Evolutionary conservation across 208 protist genomes (phyloP).

Genomic region (Leishmania major): DNA sequence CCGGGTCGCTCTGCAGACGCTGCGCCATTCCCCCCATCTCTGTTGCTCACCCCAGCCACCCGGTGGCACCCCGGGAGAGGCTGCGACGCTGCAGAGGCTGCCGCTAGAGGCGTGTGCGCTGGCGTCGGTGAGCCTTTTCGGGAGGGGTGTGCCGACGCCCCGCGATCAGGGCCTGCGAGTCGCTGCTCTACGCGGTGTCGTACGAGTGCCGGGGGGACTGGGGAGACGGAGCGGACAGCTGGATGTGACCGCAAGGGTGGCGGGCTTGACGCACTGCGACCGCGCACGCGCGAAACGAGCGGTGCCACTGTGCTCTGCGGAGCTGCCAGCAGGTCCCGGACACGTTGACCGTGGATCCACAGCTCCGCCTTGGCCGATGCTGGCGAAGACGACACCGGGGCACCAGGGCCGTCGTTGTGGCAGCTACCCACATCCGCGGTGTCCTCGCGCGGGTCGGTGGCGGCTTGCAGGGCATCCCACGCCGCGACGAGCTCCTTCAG

Average conservation of each 20-base stretch:
- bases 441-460: conserved; percentile 14
- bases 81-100: neutral
- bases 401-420: neutral
- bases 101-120: neutral
- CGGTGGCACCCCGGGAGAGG: neutral
- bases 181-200: neutral
- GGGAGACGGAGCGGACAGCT: neutral
- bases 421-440: conserved; percentile 1
- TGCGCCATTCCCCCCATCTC: neutral
- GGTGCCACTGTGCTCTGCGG: neutral
- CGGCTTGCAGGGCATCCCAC: conserved; percentile 51
- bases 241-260: neutral
- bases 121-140: conserved; percentile 1
- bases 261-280: neutral
- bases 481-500: conserved; percentile 39
- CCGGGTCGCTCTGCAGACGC: neutral
- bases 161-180: neutral
- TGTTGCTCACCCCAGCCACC: neutral
- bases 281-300: conserved; percentile 1
- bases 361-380: conserved; percentile 19
- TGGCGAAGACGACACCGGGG: neutral
- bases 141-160: neutral
- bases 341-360: conserved; percentile 26
- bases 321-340: conserved; percentile 24
- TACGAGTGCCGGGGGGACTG: neutral